These are phyloP conservation scores for Mycena floridula DNA, from an alignment of 768 basidiomycete genomes.

Conservation along the genomic window DNA sequence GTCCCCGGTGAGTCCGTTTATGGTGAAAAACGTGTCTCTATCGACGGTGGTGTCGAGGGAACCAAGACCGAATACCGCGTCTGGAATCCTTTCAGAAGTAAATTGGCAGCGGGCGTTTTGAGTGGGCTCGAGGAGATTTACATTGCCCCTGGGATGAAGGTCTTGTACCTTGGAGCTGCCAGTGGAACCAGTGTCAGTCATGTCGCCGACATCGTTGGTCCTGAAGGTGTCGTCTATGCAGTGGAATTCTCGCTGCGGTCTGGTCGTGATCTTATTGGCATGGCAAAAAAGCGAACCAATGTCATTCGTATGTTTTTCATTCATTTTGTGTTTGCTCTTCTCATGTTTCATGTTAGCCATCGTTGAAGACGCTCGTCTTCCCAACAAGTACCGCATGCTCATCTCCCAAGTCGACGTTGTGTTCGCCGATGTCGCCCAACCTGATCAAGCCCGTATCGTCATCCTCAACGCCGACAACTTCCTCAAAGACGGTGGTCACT, in stretches of 20 bases:
- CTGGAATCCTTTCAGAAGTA: slow-evolving; percentile 98
- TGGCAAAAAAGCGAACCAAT: slow-evolving; percentile 99
- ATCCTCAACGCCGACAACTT: slow-evolving; percentile 90
- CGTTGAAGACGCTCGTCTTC: slow-evolving; percentile 94
- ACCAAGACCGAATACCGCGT: slow-evolving; percentile 96
- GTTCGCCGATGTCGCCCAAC: slow-evolving; percentile 97
- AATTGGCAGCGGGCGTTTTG: slow-evolving; percentile 94
- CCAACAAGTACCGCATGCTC: slow-evolving; percentile 96
- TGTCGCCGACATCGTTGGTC: slow-evolving; percentile 98
- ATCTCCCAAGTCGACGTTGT: slow-evolving; percentile 93
- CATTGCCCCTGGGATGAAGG: slow-evolving; percentile 92
- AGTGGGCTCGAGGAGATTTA: slow-evolving; percentile 92
- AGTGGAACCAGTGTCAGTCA: slow-evolving; percentile 98
- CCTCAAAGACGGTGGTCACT: slow-evolving; percentile 89
- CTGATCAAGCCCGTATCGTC: slow-evolving; percentile 98
- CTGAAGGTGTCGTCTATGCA: slow-evolving; percentile 95
- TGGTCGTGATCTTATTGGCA: slow-evolving; percentile 95
- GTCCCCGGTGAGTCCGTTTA: slow-evolving; percentile 97
- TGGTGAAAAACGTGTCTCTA: slow-evolving; percentile 93
- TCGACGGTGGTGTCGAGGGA: slow-evolving; percentile 69
- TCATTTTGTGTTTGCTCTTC: slow-evolving; percentile 2
- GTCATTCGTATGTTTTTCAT: slow-evolving; percentile 75
- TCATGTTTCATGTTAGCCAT: slow-evolving; percentile 52
- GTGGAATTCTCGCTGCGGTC: slow-evolving; percentile 97
- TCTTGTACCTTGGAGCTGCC: slow-evolving; percentile 95